Conservation (phyloP, 106 monocot species). For the Amphibolis antarctica region DNA sequence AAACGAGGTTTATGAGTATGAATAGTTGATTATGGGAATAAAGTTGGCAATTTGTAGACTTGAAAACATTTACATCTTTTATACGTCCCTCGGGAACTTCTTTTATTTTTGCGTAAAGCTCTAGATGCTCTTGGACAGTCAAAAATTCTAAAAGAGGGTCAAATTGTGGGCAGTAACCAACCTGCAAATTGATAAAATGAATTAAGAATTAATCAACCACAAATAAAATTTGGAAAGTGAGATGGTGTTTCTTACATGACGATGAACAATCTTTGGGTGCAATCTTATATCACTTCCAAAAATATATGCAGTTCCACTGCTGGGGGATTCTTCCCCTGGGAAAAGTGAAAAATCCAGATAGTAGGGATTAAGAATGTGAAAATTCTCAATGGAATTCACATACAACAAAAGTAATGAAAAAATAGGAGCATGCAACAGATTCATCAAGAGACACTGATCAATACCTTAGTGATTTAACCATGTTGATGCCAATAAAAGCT, state of each 20-base stretch:
- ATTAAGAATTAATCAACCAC: background rate
- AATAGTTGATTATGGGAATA: background rate
- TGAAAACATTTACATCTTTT: slow-evolving; percentile 31
- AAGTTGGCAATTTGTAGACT: no score
- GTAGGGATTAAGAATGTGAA: background rate
- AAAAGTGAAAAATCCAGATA: background rate
- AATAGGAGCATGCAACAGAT: no score
- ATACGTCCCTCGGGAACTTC: slow-evolving; percentile 45
- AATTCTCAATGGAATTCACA: no score
- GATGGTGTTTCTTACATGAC: slow-evolving; percentile 33
- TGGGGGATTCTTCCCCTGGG: slow-evolving; percentile 71
- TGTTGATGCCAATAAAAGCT: no score
- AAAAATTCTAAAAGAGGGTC: slow-evolving; percentile 86
- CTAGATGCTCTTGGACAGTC: slow-evolving; percentile 74
- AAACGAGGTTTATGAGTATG: no score
- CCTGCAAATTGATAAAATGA: slow-evolving; percentile 26
- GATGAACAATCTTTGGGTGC: slow-evolving; percentile 54
- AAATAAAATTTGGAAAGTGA: background rate
- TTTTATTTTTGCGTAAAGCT: slow-evolving; percentile 87
- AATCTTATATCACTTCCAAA: slow-evolving; percentile 63
- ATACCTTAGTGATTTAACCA: no score
- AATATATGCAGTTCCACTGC: slow-evolving; percentile 85
- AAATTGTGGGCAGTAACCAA: slow-evolving; percentile 96
- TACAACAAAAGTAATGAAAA: no score
- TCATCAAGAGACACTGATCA: no score